Evolutionary conservation across 768 basidiomycete genomes (phyloP), one percentile per base, ranked within the genome.

Genomic region (Boletus rubropictus): DNA sequence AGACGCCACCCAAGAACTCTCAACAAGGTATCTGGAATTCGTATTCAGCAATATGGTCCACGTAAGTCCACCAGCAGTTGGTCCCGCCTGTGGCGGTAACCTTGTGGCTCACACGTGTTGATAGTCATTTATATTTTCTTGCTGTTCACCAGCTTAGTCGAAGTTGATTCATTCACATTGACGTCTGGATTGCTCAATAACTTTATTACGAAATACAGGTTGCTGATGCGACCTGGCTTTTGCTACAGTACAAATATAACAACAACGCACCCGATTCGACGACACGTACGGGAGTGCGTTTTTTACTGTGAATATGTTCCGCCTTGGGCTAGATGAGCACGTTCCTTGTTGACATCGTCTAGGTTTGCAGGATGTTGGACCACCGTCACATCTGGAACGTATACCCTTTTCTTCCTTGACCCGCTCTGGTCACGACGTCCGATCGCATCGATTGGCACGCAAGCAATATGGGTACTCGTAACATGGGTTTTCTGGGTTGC

Each of bases 351-450:
- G 43, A 50, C 41, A 12, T 41, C 31, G 15, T 38, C 21, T 51
- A 84, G 82, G 43, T 82, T 81, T 55, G 64, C 72, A 15, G 72
- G 79, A 3, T 79, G 73, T 54, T 84, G 82, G 82, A 83, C 82
- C 22, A 63, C 73, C 3, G 49, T 78, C 6, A 81, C 76, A 15
- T 73, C 77, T 10, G 74, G 73, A 22, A 66, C 64, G 18, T 78
- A 77, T 46, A 73, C 75, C n/a, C 61, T 82, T 33, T 70, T 82
- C 31, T 81, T 82, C 59, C 63, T 83, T 5, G 81, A 84, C 56
- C 80, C 81, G 1, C 62, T 65, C 14, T 81, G 77, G 74, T 76
- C 79, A 17, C 73, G 65, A 48, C 72, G 74, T 46, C 71, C 76
- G 4, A 51, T 81, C 14, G 70, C 76, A 9, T 82, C 82, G 11